These are phyloP conservation scores for Venturia aucupariae DNA, from an alignment of 2,329 filamentous ascomycete species.

Conservation along the genomic window DNA sequence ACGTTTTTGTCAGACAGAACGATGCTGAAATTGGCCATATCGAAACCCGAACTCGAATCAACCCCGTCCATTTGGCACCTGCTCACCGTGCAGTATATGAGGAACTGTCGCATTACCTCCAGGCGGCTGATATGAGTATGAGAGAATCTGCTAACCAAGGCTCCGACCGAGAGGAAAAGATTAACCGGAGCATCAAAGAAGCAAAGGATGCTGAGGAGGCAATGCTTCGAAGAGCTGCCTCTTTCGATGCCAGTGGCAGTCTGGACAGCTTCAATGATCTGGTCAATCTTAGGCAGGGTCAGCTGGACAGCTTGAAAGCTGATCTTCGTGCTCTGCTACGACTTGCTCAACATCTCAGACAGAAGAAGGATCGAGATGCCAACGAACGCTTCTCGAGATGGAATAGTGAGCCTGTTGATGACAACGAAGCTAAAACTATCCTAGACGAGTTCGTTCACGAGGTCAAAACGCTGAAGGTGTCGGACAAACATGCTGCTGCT, in stretches of 20 bases:
- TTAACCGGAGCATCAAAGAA: background rate
- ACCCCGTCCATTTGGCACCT: conserved; percentile 33
- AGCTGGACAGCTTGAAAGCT: background rate
- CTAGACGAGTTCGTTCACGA: background rate
- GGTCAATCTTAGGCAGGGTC: background rate
- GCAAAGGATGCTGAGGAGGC: background rate
- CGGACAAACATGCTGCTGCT: background rate
- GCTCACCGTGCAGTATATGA: conserved; percentile 39
- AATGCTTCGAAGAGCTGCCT: background rate
- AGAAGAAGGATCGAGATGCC: background rate
- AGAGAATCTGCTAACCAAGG: background rate
- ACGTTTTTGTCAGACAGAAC: conserved; percentile 40
- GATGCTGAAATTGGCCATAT: conserved; percentile 27
- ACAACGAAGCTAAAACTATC: background rate
- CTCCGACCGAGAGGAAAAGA: conserved; percentile 3
- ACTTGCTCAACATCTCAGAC: background rate
- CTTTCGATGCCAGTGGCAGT: background rate
- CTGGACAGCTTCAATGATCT: background rate
- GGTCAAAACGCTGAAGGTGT: background rate
- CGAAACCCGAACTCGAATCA: conserved; percentile 31
- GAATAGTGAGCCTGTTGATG: background rate
- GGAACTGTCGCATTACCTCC: conserved; percentile 2
- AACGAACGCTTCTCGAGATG: background rate
- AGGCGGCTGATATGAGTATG: background rate
- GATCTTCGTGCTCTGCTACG: background rate